Conservation (phyloP, 164 flowering plant species). For the Houttuynia cordata region DNA sequence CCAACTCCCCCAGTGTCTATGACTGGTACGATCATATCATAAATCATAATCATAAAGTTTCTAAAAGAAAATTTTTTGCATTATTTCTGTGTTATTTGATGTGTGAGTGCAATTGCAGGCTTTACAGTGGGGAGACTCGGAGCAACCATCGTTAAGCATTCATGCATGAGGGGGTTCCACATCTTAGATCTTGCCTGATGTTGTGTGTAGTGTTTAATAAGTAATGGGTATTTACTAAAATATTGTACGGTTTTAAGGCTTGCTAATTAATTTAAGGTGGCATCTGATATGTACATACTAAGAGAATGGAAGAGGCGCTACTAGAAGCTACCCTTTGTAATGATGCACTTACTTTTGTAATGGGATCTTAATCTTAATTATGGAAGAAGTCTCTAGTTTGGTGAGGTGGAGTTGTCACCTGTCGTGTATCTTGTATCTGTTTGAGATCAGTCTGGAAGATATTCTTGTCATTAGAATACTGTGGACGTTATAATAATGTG, state of each 20-base stretch:
- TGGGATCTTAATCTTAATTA: too few species aligned
- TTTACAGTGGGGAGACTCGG: slow-evolving; percentile 25
- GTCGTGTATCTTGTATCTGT: too few species aligned
- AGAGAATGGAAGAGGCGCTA: not conserved
- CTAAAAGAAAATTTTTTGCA: too few species aligned
- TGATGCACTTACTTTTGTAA: not conserved
- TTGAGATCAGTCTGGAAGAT: too few species aligned
- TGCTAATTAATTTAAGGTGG: not conserved
- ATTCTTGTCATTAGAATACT: too few species aligned
- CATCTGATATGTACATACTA: not conserved
- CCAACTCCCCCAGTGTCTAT: slow-evolving; percentile 84
- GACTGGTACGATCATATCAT: slow-evolving; percentile 78
- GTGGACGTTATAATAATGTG: too few species aligned
- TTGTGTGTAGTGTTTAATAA: not conserved
- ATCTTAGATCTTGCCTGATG: not conserved
- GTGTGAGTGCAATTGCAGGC: slow-evolving; percentile 17
- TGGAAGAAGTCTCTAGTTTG: too few species aligned
- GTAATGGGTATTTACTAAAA: not conserved
- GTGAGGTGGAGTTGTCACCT: too few species aligned
- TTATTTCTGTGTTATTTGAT: too few species aligned
- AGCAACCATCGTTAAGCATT: slow-evolving; percentile 27
- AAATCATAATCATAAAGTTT: not conserved
- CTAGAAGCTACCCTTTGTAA: not conserved
- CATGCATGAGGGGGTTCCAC: not conserved
- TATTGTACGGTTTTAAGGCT: too few species aligned